Conservation (phyloP, 1,139 yeast species). For the Chernovozyma aurita region DNA sequence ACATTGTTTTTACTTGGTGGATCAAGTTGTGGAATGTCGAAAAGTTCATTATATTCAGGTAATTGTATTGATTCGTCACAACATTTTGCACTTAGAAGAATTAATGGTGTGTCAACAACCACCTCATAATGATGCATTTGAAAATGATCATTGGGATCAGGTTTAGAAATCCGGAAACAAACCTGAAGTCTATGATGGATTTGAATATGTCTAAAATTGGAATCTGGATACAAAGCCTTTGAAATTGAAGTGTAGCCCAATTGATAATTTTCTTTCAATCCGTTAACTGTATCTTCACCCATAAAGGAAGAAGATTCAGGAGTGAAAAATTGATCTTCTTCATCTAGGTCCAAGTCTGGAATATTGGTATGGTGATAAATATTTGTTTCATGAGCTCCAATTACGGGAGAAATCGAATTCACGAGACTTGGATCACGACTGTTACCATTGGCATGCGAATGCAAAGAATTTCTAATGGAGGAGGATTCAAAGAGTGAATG, state of each 20-base stretch:
- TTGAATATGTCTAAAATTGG: slow-evolving; percentile 64
- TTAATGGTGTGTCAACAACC: slow-evolving; percentile 80
- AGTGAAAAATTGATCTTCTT: slow-evolving; percentile 12
- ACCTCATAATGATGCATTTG: slow-evolving; percentile 84
- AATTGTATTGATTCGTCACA: slow-evolving; percentile 61
- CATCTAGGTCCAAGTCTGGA: slow-evolving; percentile 1
- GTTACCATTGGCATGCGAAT: no score
- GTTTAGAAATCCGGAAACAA: slow-evolving; percentile 71
- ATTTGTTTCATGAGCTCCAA: slow-evolving; percentile 42
- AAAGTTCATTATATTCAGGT: slow-evolving; percentile 54
- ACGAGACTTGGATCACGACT: background rate
- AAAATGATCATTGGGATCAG: slow-evolving; percentile 49
- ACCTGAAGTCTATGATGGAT: slow-evolving; percentile 75
- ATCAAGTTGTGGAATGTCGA: background rate
- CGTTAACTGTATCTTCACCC: slow-evolving; percentile 20
- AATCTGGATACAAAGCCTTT: slow-evolving; percentile 59
- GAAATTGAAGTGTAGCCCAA: slow-evolving; percentile 34
- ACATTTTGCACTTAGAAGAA: slow-evolving; percentile 69
- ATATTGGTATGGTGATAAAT: slow-evolving; percentile 22
- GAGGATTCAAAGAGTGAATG: background rate
- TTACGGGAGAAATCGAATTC: slow-evolving; percentile 31
- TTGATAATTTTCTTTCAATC: slow-evolving; percentile 27
- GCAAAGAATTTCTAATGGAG: background rate
- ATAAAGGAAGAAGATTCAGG: slow-evolving; percentile 28
- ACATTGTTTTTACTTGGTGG: slow-evolving; percentile 4